Base-by-base conservation (phyloP, 805 yeast species). In the Candida railenensis region DNA sequence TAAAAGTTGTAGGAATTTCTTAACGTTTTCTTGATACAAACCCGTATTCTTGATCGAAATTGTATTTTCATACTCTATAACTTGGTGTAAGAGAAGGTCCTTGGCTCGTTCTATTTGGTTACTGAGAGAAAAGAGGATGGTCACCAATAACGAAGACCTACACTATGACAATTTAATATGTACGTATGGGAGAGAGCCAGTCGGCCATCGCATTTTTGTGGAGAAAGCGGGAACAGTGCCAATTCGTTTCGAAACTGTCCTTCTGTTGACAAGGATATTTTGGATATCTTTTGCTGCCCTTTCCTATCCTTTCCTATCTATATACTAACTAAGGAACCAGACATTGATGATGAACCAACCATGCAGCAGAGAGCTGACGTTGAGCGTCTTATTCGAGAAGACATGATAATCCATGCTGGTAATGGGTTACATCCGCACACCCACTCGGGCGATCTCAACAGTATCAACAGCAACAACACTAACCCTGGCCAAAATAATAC, bases 91-190 rank as follows among this genome's bases (percentile, higher is more conserved):
- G n/a, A n/a, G n/a, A n/a, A n/a, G n/a, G n/a, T n/a, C n/a, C n/a
- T n/a, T 33, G 36, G 38, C 38, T 34, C 9, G 9, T 20, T 16
- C 38, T 34, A 3, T 9, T 34, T 8, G 16, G 38, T 34, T 14
- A 34, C 41, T 11, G 16, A 19, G 25, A 14, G 22, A 37, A 37
- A 22, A 25, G 30, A 40, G 43, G 11, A 41, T 41, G 61, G 62
- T 60, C n/a, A 52, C 54, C 2, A 61, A 63, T 48, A 60, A 66
- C 45, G 59, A 61, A 51, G 70, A 66, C 11, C 9, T 25, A 34
- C 62, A 63, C 2, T 47, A 67, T 39, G 78, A 74, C 40, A 65
- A 70, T 40, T 59, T 74, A 36, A 72, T 71, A 11, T 67, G 74
- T 69, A 69, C 48, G 74, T 68, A 48, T 19, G n/a, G 22, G 22